These are phyloP conservation scores for Suillus subaureus DNA, from an alignment of 768 basidiomycete genomes.

Conservation along the genomic window DNA sequence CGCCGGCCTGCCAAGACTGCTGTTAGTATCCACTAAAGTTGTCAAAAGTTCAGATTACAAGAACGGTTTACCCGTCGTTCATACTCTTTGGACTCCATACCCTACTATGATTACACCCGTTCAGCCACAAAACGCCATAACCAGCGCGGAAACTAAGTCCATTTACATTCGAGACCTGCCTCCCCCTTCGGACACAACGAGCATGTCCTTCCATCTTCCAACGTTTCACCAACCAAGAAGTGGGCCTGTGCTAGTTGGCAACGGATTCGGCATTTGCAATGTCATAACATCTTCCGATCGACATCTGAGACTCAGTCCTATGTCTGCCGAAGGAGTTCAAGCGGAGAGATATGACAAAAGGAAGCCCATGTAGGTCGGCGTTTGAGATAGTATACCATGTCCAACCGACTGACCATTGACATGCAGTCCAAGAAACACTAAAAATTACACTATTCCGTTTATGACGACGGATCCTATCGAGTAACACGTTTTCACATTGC, in stretches of 20 bases:
- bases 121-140: neutral
- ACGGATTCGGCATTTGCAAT: neutral
- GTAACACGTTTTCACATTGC: too few relatives aligned
- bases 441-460: too few relatives aligned
- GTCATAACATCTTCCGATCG: neutral
- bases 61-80: too few relatives aligned
- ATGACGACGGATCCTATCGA: too few relatives aligned
- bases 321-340: neutral
- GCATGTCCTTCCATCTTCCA: neutral
- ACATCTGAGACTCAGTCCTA: neutral
- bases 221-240: neutral
- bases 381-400: neutral
- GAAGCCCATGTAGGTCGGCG: neutral
- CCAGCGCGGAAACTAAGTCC: neutral
- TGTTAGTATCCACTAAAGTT: too few relatives aligned
- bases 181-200: neutral
- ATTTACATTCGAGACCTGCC: neutral
- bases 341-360: neutral
- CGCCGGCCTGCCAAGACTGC: neutral
- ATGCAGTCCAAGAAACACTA: too few relatives aligned
- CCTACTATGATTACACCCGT: too few relatives aligned
- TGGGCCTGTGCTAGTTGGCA: neutral
- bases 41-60: too few relatives aligned
- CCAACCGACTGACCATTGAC: neutral
- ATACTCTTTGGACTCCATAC: too few relatives aligned